Evolutionary conservation across 192 early-diverging fungal species (phyloP), one percentile per base, ranked within the genome.

Genomic region (Coemansia sp.): DNA sequence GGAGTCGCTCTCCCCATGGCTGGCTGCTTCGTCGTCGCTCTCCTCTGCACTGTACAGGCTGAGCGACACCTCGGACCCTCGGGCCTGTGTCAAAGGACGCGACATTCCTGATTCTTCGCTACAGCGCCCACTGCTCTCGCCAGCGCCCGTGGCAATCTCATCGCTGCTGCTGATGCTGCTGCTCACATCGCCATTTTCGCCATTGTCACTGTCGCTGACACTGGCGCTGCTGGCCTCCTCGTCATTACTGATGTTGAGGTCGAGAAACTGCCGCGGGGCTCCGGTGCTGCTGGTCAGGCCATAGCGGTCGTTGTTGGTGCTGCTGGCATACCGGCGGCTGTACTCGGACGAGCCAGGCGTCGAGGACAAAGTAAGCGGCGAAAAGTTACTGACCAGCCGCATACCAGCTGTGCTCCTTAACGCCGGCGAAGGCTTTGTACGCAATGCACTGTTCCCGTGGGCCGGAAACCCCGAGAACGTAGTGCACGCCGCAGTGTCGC

Each of bases 331-430:
- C 29, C 31, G 38, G 11, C 30, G 28, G 42, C 47, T 51, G 28
- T 38, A 53, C 6, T 16, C 44, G 27, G 45, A 55, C 8, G 62
- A 72, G 3, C 69, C 69, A 4, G 62, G 69, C 13, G 69, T 57
- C 30, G 69, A 72, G 11, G 69, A 50, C n/a, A 72, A 29, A 4
- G 69, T 72, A 25, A 72, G 33, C 31, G 69, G 69, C 21, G 68
- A 72, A 53, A 72, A 60, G 40, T 64, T 72, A 53, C 68, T 72
- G 14, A 63, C 51, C 48, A 72, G 49, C 0, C 49, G 56, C 26
- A 16, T n/a, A 16, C 60, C 47, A 3, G 60, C 42, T 7, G 23
- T 30, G 31, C 47, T 37, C 19, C 38, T 47, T 20, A 54, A 55
- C 19, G 44, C 50, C 16, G 49, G 44, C 6, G 49, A 48, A 1